phyloP scores from a whole-genome alignment of 75 land plant species.

The Sequoia sempervirens region DNA sequence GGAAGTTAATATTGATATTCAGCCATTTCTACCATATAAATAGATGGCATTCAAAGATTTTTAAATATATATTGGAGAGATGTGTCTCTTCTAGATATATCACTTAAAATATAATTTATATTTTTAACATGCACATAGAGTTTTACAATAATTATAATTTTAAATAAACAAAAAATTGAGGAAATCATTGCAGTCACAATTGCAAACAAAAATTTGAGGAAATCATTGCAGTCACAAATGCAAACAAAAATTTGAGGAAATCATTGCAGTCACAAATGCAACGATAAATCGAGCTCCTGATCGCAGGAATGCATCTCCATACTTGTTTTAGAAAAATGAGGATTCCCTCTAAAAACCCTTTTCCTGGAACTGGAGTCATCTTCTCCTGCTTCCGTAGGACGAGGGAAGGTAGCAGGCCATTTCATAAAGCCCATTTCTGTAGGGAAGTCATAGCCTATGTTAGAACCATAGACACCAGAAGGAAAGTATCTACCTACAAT shows the following conservation, averaged over 20 bases:
- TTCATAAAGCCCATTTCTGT: slow-evolving; percentile 4
- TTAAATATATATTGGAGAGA: too few species aligned
- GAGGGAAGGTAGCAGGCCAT: neutral
- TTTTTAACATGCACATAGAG: too few species aligned
- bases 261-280: slow-evolving; percentile 1
- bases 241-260: too few species aligned
- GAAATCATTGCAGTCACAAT: too few species aligned
- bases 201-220: too few species aligned
- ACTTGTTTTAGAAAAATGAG: neutral
- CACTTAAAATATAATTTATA: too few species aligned
- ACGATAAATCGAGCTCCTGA: slow-evolving; percentile 5
- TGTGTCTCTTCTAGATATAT: too few species aligned
- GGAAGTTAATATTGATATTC: too few species aligned
- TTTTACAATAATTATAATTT: too few species aligned
- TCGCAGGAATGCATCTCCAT: neutral
- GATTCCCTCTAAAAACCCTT: neutral
- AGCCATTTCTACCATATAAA: too few species aligned
- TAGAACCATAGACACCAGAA: neutral
- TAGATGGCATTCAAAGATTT: too few species aligned
- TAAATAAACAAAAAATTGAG: too few species aligned
- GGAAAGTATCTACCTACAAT: neutral
- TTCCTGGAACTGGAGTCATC: neutral
- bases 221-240: neutral
- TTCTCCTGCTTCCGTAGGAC: neutral
- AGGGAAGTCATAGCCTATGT: neutral